Conservation (phyloP, 805 yeast genomes). For the Komagataella kurtzmanii region DNA sequence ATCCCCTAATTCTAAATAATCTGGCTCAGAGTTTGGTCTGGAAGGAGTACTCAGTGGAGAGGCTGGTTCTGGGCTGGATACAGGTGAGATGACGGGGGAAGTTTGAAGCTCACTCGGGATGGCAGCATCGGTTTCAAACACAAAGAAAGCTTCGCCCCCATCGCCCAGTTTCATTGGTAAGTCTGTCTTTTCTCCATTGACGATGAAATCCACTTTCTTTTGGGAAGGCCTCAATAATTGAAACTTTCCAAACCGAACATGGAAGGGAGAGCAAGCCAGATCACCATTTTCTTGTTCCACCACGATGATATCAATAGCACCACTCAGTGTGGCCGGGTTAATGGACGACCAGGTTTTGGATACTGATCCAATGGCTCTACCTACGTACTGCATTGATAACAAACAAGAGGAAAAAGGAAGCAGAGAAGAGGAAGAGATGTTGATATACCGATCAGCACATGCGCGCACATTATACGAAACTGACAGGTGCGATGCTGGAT, state of each 20-base stretch:
- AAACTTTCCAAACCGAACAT: constrained; percentile 90
- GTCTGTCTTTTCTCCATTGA: constrained; percentile 70
- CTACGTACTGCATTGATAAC: constrained; percentile 82
- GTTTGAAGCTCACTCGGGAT: constrained; percentile 74
- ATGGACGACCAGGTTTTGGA: constrained; percentile 96
- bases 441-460: not conserved
- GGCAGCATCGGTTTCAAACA: constrained; percentile 68
- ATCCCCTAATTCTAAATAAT: constrained; percentile 32
- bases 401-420: not conserved
- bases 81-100: constrained; percentile 69
- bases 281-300: constrained; percentile 75
- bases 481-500: not conserved
- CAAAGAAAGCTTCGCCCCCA: constrained; percentile 96
- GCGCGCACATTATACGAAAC: not conserved
- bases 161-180: constrained; percentile 95
- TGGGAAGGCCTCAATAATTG: constrained; percentile 88
- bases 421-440: not conserved
- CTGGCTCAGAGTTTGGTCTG: constrained; percentile 25
- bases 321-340: constrained; percentile 91
- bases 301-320: constrained; percentile 94
- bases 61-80: constrained; percentile 43
- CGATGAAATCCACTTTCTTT: constrained; percentile 80
- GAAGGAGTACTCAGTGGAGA: constrained; percentile 8
- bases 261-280: constrained; percentile 85
- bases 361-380: constrained; percentile 87